phyloP scores from a whole-genome alignment of 2,329 filamentous ascomycete species.

The Salinomyces thailandicus region DNA sequence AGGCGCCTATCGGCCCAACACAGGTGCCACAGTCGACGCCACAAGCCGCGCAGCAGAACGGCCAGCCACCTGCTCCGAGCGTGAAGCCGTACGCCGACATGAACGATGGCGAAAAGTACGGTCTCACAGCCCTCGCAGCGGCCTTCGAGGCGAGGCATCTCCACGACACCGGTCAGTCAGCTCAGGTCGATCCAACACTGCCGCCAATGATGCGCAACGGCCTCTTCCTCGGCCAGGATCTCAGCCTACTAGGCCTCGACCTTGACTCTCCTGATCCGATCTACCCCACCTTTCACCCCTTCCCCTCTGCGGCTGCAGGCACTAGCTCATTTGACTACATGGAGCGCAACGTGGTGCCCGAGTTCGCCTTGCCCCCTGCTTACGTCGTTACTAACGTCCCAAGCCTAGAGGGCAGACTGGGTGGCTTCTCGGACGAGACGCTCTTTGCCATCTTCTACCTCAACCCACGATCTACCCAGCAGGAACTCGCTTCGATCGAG shows the following conservation, averaged over 20 bases:
- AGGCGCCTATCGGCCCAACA: constrained; percentile 16
- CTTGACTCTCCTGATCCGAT: constrained; percentile 45
- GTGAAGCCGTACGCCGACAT: constrained; percentile 44
- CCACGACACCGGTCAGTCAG: constrained; percentile 13
- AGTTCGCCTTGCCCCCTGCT: constrained; percentile 52
- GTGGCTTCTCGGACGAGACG: constrained; percentile 42
- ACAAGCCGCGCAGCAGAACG: constrained; percentile 6
- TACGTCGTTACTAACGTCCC: constrained; percentile 59
- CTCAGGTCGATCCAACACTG: constrained; percentile 20
- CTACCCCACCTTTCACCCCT: constrained; percentile 55
- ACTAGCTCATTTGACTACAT: constrained; percentile 24
- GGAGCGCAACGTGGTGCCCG: constrained; percentile 48
- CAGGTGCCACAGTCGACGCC: constrained; percentile 1
- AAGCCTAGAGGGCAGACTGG: constrained; percentile 37
- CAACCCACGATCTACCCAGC: constrained; percentile 53
- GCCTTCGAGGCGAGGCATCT: constrained; percentile 26
- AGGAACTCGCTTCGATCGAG: constrained; percentile 55
- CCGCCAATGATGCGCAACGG: constrained; percentile 19
- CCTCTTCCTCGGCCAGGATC: constrained; percentile 52
- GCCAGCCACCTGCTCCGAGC: constrained; percentile 17
- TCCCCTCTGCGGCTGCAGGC: constrained; percentile 36
- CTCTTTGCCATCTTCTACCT: constrained; percentile 62
- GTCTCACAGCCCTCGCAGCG: constrained; percentile 50
- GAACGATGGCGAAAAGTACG: constrained; percentile 50
- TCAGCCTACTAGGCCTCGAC: constrained; percentile 54